Base-by-base conservation (phyloP, 1,139 yeast genomes). In the Candida tropicalis region DNA sequence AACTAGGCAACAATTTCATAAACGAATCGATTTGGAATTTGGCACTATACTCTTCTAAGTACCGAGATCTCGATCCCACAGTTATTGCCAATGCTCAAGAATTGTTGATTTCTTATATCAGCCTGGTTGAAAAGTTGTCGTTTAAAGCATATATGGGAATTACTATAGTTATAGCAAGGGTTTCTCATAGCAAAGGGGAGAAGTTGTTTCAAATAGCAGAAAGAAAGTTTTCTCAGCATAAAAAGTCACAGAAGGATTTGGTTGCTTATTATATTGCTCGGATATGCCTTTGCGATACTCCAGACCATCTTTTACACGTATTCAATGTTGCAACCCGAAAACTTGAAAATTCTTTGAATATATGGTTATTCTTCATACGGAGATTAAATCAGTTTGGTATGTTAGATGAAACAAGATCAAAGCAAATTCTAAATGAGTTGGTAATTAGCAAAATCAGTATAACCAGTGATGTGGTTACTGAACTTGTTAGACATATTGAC, bases 101-200 rank as follows among this genome's bases (percentile, higher is more conserved):
- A 45, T 33, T 46, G 3, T 42, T 70, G 25, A 65, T 70, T 10
- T 53, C 55, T 24, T 38, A 49, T 15, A 41, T 66, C 22, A 38
- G 17, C 5, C 34, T 16, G 25, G 12, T 24, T 25, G 40, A 22
- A 5, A 49, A 51, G 2, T 52, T 72, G 8, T 51, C 53, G 17
- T 56, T 70, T n/a, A 52, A 57, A 33, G 73, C 73, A 1, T 62
- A 65, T 42, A 61, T 73, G 67, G 79, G 77, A 0, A 60, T 73
- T 1, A 66, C 65, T 0, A 47, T 71, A 18, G 65, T 71, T 0
- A 56, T 72, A 6, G 52, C 58, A 4, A 39, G 51, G 18, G 53
- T 61, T 5, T 65, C 71, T 1, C 43, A 38, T 5, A 54, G 43
- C 5, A 67, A 64, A 38, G 69, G 73, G 1, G 39, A 45, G 16